These are phyloP conservation scores for Puccinia hordei DNA, from an alignment of 1,284 basidiomycete species.

Conservation along the genomic window DNA sequence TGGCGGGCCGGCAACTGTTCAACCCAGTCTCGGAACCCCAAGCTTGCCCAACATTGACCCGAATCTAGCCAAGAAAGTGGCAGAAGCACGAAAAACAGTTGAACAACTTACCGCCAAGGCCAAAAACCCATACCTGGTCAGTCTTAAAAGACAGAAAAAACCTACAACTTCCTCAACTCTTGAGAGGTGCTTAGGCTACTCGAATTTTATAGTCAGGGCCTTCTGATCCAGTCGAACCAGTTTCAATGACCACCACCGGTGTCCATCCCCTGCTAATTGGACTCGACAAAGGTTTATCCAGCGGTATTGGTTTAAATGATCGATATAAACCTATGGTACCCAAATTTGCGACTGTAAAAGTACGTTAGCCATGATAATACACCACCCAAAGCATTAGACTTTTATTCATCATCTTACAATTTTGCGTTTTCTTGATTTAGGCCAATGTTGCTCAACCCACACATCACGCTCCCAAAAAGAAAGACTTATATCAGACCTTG, in stretches of 20 bases:
- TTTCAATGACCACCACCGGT: conserved; percentile 69
- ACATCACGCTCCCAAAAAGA: conserved; percentile 25
- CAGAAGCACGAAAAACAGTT: conserved; percentile 47
- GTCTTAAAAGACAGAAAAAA: conserved; percentile 54
- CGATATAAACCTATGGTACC: conserved; percentile 94
- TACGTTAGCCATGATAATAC: conserved; percentile 55
- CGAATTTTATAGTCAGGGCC: conserved; percentile 43
- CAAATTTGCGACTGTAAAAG: conserved; percentile 90
- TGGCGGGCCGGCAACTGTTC: not conserved
- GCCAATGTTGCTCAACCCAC: conserved; percentile 67
- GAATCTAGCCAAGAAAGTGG: conserved; percentile 47
- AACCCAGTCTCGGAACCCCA: not conserved
- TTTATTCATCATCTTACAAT: conserved; percentile 9
- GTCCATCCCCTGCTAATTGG: conserved; percentile 56
- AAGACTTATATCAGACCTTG: conserved; percentile 46
- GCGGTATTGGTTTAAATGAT: conserved; percentile 77
- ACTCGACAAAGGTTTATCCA: conserved; percentile 61
- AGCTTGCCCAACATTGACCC: conserved; percentile 46
- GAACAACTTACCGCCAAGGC: conserved; percentile 44
- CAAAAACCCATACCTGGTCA: conserved; percentile 75
- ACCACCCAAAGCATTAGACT: not conserved
- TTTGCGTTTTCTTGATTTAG: conserved; percentile 56
- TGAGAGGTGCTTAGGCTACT: conserved; percentile 19
- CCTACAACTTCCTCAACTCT: not conserved
- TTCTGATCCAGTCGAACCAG: conserved; percentile 60